phyloP scores from a whole-genome alignment of 2,329 filamentous ascomycete species.

The Pestalotiopsis sp. region DNA sequence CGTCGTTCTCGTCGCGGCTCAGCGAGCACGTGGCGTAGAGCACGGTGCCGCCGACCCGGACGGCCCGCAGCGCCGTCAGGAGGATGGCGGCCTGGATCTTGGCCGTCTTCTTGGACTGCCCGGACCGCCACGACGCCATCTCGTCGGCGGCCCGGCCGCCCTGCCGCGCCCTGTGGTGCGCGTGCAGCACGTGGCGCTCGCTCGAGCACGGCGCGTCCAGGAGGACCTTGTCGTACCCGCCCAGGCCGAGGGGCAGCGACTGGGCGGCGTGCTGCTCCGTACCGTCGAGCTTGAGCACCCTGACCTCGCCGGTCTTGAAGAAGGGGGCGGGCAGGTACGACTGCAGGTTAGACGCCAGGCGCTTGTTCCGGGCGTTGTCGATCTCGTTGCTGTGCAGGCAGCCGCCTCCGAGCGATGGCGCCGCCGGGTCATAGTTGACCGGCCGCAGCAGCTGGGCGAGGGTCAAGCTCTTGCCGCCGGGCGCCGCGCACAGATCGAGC shows the following conservation, averaged over 20 bases:
- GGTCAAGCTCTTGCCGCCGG: conserved; percentile 34
- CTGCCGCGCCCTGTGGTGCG: conserved; percentile 29
- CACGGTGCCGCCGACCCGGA: conserved; percentile 34
- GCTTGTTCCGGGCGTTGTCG: conserved; percentile 31
- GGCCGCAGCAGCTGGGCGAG: conserved; percentile 32
- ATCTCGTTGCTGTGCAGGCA: conserved; percentile 39
- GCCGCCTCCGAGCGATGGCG: conserved; percentile 24
- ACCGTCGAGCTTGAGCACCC: conserved; percentile 27
- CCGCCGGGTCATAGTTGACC: conserved; percentile 14
- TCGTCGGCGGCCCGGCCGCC: conserved; percentile 33
- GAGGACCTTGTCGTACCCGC: conserved; percentile 40
- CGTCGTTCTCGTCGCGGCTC: conserved; percentile 40
- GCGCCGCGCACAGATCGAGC: conserved; percentile 41
- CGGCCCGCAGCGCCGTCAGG: conserved; percentile 35
- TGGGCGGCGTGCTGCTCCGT: conserved; percentile 24
- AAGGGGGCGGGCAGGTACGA: conserved; percentile 25
- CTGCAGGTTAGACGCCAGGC: conserved; percentile 28
- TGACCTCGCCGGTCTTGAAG: conserved; percentile 22
- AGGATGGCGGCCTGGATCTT: conserved; percentile 35
- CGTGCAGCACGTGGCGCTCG: conserved; percentile 40
- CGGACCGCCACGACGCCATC: conserved; percentile 37
- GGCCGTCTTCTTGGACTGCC: conserved; percentile 35
- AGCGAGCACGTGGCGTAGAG: conserved; percentile 43
- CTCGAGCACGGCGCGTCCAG: conserved; percentile 42
- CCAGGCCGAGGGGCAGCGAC: conserved; percentile 28